phyloP scores from a whole-genome alignment of 129 eudicot genomes.

The Smallanthus sonchifolius region DNA sequence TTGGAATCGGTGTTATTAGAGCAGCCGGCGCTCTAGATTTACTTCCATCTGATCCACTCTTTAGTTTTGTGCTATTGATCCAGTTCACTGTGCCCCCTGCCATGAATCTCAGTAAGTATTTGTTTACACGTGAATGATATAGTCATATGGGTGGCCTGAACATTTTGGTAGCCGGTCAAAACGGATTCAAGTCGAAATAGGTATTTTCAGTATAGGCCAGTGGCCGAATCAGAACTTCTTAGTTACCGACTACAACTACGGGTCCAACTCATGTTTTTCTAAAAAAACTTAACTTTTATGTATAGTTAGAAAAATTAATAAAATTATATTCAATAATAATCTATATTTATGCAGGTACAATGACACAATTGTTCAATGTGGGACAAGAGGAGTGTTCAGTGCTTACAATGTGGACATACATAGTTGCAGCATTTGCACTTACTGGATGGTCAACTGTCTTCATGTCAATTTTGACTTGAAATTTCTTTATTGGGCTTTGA shows the following conservation, averaged over 20 bases:
- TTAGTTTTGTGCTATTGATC: slow-evolving; percentile 76
- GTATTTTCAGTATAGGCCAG: neutral
- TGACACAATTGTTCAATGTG: slow-evolving; percentile 77
- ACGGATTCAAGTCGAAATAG: neutral
- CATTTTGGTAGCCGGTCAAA: neutral
- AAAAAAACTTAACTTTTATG: too few relatives aligned
- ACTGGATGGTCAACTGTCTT: slow-evolving; percentile 79
- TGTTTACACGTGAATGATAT: neutral
- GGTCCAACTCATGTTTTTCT: too few relatives aligned
- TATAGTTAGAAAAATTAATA: neutral
- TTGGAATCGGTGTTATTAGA: slow-evolving; percentile 63
- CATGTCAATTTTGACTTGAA: slow-evolving; percentile 68
- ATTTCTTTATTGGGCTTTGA: slow-evolving; percentile 16
- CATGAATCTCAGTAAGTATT: slow-evolving; percentile 64
- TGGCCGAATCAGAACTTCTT: neutral
- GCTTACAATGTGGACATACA: slow-evolving; percentile 77
- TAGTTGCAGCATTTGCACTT: slow-evolving; percentile 56
- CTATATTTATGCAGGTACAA: slow-evolving; percentile 49
- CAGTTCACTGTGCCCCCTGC: slow-evolving; percentile 94
- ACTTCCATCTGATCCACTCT: slow-evolving; percentile 83
- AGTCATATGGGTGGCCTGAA: neutral
- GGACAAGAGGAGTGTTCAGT: slow-evolving; percentile 85
- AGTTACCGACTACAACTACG: too few relatives aligned
- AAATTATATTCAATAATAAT: neutral
- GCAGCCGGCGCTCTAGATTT: slow-evolving; percentile 48